Conservation (phyloP, 768 basidiomycete species). For the Lactifluus subvellereus region DNA sequence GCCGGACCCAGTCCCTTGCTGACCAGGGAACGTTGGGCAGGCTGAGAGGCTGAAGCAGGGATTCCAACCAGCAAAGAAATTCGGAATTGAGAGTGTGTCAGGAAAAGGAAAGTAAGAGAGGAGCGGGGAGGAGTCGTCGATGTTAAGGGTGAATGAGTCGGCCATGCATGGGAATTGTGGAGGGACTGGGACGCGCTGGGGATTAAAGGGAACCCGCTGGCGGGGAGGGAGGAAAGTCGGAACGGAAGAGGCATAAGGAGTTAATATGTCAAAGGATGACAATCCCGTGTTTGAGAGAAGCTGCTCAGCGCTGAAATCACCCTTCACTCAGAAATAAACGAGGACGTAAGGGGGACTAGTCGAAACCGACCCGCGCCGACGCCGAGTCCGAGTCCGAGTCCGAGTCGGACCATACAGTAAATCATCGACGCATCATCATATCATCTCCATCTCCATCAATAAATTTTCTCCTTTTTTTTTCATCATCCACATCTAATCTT, state of each 20-base stretch:
- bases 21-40: slow-evolving; percentile 38
- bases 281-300: background rate
- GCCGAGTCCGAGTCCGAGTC: too few species aligned
- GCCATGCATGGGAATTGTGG: slow-evolving; percentile 34
- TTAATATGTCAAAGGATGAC: slow-evolving; percentile 13
- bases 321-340: background rate
- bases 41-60: slow-evolving; percentile 52
- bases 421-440: background rate
- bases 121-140: slow-evolving; percentile 64
- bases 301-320: background rate
- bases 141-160: slow-evolving; percentile 35
- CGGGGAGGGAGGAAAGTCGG: background rate
- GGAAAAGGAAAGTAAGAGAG: slow-evolving; percentile 55
- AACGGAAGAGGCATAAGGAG: slow-evolving; percentile 16
- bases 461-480: background rate
- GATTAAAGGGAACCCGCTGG: background rate
- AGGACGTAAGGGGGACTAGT: background rate
- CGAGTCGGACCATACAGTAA: too few species aligned
- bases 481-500: slow-evolving; percentile 3
- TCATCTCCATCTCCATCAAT: background rate
- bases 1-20: slow-evolving; percentile 49
- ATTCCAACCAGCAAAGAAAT: slow-evolving; percentile 60
- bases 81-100: slow-evolving; percentile 44
- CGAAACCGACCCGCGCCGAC: too few species aligned
- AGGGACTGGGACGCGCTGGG: background rate